Evolutionary conservation across 225 moss, liverwort and hornwort genomes (phyloP).

Genomic region (Physcomitrellopsis africana): DNA sequence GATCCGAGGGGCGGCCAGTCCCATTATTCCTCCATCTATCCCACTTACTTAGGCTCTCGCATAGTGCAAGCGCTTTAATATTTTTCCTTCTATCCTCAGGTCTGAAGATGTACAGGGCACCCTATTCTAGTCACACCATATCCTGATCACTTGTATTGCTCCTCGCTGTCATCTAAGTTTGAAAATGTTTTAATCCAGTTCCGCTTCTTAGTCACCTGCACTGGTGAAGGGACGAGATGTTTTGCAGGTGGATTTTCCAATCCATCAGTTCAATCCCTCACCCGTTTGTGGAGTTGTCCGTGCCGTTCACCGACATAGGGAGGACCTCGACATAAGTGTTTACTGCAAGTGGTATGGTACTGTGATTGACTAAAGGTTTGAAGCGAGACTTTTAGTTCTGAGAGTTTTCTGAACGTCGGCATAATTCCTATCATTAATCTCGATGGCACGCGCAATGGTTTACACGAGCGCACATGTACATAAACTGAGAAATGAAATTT

Average conservation of each 20-base stretch:
- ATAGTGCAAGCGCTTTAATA: constrained; percentile 24
- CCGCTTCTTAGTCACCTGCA: constrained; percentile 17
- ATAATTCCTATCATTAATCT: constrained; percentile 5
- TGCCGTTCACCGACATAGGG: constrained; percentile 10
- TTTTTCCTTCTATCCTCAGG: constrained; percentile 14
- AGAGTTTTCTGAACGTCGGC: constrained; percentile 6
- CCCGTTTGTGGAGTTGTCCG: constrained; percentile 10
- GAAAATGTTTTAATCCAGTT: background rate
- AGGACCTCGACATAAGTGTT: constrained; percentile 13
- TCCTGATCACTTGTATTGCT: constrained; percentile 40
- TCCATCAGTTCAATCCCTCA: constrained; percentile 26
- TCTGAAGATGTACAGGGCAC: constrained; percentile 37
- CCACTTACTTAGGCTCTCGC: constrained; percentile 24
- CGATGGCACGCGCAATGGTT: constrained; percentile 16
- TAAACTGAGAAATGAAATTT: constrained; percentile 37
- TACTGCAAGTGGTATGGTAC: constrained; percentile 5
- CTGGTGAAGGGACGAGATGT: constrained; percentile 3
- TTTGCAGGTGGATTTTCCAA: background rate
- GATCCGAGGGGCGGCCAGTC: constrained; percentile 51
- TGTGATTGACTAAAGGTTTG: constrained; percentile 3
- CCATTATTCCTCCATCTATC: constrained; percentile 56
- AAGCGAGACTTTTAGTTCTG: background rate
- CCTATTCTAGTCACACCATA: constrained; percentile 42
- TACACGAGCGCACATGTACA: constrained; percentile 26
- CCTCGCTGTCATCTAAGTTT: background rate